Conservation (phyloP, 345 rosid species). For the Cardamine resedifolia region DNA sequence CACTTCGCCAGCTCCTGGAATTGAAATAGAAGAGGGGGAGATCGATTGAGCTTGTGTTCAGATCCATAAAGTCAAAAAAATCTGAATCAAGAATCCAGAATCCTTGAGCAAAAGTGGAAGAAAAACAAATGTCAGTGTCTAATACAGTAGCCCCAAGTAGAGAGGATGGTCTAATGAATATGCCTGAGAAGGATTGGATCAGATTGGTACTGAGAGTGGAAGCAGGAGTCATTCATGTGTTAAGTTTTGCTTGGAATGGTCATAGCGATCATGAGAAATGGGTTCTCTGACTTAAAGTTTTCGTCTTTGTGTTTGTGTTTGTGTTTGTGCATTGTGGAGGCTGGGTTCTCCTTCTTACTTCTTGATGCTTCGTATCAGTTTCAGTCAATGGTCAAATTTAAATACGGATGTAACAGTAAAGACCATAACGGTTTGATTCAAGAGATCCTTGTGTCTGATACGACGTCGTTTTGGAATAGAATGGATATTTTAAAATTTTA, state of each 20-base stretch:
- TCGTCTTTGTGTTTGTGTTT: neutral
- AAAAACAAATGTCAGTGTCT: neutral
- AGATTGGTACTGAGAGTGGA: neutral
- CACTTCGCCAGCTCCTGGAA: neutral
- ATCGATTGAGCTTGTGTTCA: slow-evolving; percentile 28
- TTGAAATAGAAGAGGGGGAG: slow-evolving; percentile 35
- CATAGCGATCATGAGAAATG: neutral
- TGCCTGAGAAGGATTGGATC: neutral
- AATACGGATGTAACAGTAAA: neutral
- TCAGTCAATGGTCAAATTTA: neutral
- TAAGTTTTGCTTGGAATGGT: slow-evolving; percentile 1
- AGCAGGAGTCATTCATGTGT: neutral
- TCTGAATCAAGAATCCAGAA: neutral
- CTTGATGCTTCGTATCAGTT: neutral
- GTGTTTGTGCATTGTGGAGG: neutral
- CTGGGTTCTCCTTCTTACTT: neutral
- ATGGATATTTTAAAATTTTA: no score
- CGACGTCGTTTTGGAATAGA: neutral
- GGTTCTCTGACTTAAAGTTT: neutral
- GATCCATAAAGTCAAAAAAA: neutral
- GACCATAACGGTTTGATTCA: neutral
- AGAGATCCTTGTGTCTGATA: neutral
- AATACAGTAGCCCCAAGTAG: neutral
- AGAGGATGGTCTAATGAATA: neutral
- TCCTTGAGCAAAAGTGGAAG: neutral